These are phyloP conservation scores for Periconia sp. DNA, from an alignment of 2,329 filamentous ascomycete species.

Conservation along the genomic window DNA sequence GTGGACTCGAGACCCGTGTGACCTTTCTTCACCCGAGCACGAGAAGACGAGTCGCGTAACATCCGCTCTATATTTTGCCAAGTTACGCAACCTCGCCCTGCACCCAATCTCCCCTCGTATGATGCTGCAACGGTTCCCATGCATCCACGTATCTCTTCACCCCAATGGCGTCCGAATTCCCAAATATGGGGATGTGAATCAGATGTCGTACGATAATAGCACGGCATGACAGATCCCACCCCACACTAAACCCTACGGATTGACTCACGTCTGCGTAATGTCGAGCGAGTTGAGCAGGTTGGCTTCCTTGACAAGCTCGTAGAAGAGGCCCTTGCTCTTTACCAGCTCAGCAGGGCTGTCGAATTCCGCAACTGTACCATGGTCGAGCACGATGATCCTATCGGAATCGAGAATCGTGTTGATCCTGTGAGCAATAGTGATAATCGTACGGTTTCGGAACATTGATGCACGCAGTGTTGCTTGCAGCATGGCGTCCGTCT, in stretches of 20 bases:
- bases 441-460: constrained; percentile 93
- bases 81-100: too few species aligned
- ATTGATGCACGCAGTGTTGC: constrained; percentile 67
- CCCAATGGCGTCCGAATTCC: too few species aligned
- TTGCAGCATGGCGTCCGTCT: constrained; percentile 70
- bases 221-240: too few species aligned
- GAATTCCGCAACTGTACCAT: constrained; percentile 89
- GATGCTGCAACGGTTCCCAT: too few species aligned
- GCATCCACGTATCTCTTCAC: too few species aligned
- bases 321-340: constrained; percentile 78
- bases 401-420: constrained; percentile 93
- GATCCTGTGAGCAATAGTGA: constrained; percentile 97
- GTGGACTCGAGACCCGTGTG: too few species aligned
- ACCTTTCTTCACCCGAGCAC: too few species aligned
- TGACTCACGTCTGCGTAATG: constrained; percentile 20
- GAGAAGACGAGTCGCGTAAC: too few species aligned
- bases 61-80: too few species aligned
- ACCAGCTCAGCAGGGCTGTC: constrained; percentile 83
- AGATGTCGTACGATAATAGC: too few species aligned
- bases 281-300: constrained; percentile 63
- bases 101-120: too few species aligned
- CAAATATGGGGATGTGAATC: too few species aligned
- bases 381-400: constrained; percentile 90
- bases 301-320: constrained; percentile 89
- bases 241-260: neutral